Base-by-base conservation (phyloP, 1,284 basidiomycete genomes). In the Irpex rosettiformis region DNA sequence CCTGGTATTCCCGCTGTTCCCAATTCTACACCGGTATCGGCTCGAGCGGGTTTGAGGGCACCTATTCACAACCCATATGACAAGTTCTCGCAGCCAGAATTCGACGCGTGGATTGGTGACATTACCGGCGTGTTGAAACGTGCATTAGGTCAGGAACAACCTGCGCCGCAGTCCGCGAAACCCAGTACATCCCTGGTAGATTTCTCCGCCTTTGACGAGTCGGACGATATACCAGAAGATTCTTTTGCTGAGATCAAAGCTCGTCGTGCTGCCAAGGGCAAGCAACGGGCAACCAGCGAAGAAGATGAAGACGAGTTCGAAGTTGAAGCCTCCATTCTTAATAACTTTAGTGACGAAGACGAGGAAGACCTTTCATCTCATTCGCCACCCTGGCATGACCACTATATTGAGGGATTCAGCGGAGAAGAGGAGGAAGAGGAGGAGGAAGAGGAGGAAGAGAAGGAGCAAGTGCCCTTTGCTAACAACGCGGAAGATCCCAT, bases 61-160 rank as follows among this genome's bases (percentile, higher is more conserved):
- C 85, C 85, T n/a, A 79, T 87, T 54, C 70, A 80, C 58, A 87
- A 87, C 64, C 86, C 86, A 2, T 89, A 83, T 67, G 84, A 88
- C 69, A 86, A 85, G 67, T 86, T 88, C 69, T 77, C 84, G 4
- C 79, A 84, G 67, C 71, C 76, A 2, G 80, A 88, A 62, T 88
- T 88, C 65, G 84, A 88, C 75, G 74, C 76, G 67, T 88, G 83
- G 82, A 86, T 89, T 65, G 79, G 75, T 62, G 83, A 77, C 65
- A 80, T 89, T 52, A 88, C 84, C 1, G 71, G 77, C 60, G 73
- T 79, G 55, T 70, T 89, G 25, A 77, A 77, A 59, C 74, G 72
- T 49, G 86, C 85, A 30, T 72, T 88, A 6, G 81, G 81, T 1
- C 76, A 78, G 52, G 75, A 74, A 37, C 66, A 72, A n/a, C 59